Percentiles rank a stretch among this genome's conserved stretches.
phyloP scores from a whole-genome alignment of 2,329 filamentous ascomycete species.

The Cucurbitaria berberidis region DNA sequence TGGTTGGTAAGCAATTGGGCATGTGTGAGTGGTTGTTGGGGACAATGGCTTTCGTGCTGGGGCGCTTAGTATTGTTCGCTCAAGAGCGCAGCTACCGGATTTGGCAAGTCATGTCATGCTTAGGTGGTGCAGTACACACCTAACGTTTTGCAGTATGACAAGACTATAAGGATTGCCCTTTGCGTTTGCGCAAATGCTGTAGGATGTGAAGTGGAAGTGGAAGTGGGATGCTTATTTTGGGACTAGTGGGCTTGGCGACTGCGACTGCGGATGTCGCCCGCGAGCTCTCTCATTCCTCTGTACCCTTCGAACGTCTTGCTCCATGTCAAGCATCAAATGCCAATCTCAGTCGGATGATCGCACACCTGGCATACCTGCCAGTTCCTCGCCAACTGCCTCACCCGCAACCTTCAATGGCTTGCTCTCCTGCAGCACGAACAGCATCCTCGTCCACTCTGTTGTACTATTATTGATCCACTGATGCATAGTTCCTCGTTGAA shows the following conservation, averaged over 20 bases:
- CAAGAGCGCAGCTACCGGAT: slow-evolving; percentile 12
- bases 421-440: slow-evolving; percentile 47
- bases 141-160: not conserved
- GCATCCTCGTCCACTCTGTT: slow-evolving; percentile 45
- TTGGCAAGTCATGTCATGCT: slow-evolving; percentile 11
- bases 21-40: slow-evolving; percentile 25
- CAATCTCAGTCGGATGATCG: slow-evolving; percentile 38
- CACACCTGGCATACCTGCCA: slow-evolving; percentile 46
- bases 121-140: not conserved
- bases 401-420: slow-evolving; percentile 44
- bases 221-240: slow-evolving; percentile 11
- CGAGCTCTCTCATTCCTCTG: not conserved
- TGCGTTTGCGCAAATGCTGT: not conserved
- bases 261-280: not conserved
- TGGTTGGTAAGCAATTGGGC: slow-evolving; percentile 14
- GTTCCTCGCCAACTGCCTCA: slow-evolving; percentile 39
- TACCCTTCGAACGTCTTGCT: not conserved
- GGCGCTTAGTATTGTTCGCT: slow-evolving; percentile 39
- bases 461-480: slow-evolving; percentile 47
- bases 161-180: slow-evolving; percentile 3
- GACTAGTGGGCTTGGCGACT: slow-evolving; percentile 27
- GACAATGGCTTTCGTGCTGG: slow-evolving; percentile 32
- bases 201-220: slow-evolving; percentile 2
- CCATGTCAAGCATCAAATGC: not conserved
- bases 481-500: slow-evolving; percentile 51